These are phyloP conservation scores for Hypoxylon sp. DNA, from an alignment of 2,329 filamentous ascomycete species.

Conservation along the genomic window DNA sequence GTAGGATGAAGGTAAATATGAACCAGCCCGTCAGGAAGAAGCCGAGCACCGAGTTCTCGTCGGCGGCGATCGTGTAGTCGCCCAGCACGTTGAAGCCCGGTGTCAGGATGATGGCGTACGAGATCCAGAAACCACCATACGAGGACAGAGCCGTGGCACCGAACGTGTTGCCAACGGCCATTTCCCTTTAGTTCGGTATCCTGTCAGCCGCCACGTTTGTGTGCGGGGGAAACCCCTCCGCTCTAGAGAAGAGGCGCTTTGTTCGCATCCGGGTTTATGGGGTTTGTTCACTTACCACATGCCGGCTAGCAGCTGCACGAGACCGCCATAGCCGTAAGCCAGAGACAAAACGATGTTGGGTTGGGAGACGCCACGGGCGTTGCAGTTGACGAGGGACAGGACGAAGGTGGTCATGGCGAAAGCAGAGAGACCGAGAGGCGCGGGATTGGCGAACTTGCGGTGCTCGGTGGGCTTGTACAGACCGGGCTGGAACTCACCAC, in stretches of 20 bases:
- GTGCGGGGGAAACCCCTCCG: not conserved
- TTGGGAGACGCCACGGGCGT: slow-evolving; percentile 66
- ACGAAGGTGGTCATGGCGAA: slow-evolving; percentile 89
- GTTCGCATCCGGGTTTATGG: not conserved
- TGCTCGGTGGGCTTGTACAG: slow-evolving; percentile 71
- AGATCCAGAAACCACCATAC: slow-evolving; percentile 87
- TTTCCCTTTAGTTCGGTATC: slow-evolving; percentile 69
- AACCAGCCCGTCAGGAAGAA: slow-evolving; percentile 85
- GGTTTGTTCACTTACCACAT: slow-evolving; percentile 76
- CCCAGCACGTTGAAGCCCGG: slow-evolving; percentile 71
- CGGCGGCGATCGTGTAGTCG: slow-evolving; percentile 57
- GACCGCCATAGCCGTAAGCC: slow-evolving; percentile 80
- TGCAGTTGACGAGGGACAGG: slow-evolving; percentile 79
- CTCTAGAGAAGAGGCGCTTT: not conserved
- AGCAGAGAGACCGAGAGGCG: slow-evolving; percentile 79
- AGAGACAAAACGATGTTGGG: slow-evolving; percentile 77
- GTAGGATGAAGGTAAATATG: slow-evolving; percentile 82
- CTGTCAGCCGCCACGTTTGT: slow-evolving; percentile 5
- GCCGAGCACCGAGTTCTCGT: slow-evolving; percentile 71
- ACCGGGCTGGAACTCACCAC: slow-evolving; percentile 79
- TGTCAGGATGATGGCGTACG: slow-evolving; percentile 77
- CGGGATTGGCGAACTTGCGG: slow-evolving; percentile 83
- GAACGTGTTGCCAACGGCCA: slow-evolving; percentile 89
- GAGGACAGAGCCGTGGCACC: slow-evolving; percentile 84
- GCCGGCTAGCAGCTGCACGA: slow-evolving; percentile 82